Evolutionary conservation across 768 basidiomycete species (phyloP).

Genomic region (Gloeophyllum trabeum): DNA sequence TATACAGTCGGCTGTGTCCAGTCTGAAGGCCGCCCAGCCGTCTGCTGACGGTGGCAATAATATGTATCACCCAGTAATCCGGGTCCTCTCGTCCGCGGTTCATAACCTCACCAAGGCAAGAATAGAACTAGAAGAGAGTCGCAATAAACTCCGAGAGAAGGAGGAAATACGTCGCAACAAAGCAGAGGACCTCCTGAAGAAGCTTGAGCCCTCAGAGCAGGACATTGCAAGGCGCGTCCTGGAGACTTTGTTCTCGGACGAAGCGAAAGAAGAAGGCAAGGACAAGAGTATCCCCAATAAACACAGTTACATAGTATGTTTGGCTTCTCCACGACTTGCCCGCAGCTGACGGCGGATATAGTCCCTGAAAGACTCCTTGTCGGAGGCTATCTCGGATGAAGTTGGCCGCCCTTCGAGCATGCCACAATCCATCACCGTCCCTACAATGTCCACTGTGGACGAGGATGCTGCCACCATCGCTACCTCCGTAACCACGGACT

Average conservation of each 20-base stretch:
- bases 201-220: conserved; percentile 47
- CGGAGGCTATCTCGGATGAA: conserved; percentile 39
- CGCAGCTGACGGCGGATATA: conserved; percentile 8
- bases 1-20: conserved; percentile 52
- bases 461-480: background rate
- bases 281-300: conserved; percentile 31
- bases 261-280: conserved; percentile 30
- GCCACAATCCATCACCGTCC: conserved; percentile 2
- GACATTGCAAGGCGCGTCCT: conserved; percentile 60
- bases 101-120: conserved; percentile 43
- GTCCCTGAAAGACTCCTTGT: conserved; percentile 35
- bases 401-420: conserved; percentile 21
- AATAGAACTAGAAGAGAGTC: conserved; percentile 52
- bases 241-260: conserved; percentile 47
- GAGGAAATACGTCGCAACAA: conserved; percentile 38
- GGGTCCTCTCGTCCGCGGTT: conserved; percentile 59
- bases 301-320: conserved; percentile 49
- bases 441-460: background rate
- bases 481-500: background rate
- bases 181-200: conserved; percentile 43
- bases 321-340: background rate
- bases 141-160: conserved; percentile 44
- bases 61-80: conserved; percentile 58
- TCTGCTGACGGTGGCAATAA: conserved; percentile 33
- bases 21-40: conserved; percentile 30